phyloP scores from a whole-genome alignment of 805 yeast genomes.

The Tetrapisispora iriomotensis region DNA sequence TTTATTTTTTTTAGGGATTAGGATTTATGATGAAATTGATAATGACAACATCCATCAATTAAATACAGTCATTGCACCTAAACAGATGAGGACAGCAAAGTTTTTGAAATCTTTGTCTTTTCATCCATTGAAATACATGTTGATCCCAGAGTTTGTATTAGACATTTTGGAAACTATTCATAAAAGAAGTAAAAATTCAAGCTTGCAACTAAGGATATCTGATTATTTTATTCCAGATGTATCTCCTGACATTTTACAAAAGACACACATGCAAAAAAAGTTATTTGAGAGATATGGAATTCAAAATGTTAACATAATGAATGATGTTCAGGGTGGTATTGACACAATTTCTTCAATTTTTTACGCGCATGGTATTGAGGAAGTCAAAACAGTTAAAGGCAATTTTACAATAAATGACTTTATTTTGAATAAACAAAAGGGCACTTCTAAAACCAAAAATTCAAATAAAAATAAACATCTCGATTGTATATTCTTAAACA shows the following conservation, averaged over 20 bases:
- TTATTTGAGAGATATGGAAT: slow-evolving; percentile 23
- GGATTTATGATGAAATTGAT: slow-evolving; percentile 31
- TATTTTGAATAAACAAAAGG: background rate
- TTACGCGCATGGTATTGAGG: slow-evolving; percentile 20
- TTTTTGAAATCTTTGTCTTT: slow-evolving; percentile 64
- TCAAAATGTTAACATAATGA: slow-evolving; percentile 13
- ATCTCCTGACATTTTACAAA: slow-evolving; percentile 16
- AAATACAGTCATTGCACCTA: slow-evolving; percentile 64
- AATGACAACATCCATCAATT: slow-evolving; percentile 13
- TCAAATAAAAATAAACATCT: slow-evolving; percentile 22
- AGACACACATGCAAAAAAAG: slow-evolving; percentile 14
- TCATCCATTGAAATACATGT: slow-evolving; percentile 37
- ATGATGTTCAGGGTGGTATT: slow-evolving; percentile 22
- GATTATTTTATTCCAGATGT: slow-evolving; percentile 29
- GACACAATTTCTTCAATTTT: slow-evolving; percentile 19
- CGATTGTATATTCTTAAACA: slow-evolving; percentile 19
- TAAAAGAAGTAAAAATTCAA: slow-evolving; percentile 2
- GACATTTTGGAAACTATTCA: slow-evolving; percentile 33
- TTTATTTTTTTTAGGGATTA: slow-evolving; percentile 48
- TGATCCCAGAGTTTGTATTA: slow-evolving; percentile 46
- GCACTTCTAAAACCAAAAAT: background rate
- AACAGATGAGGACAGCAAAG: slow-evolving; percentile 76
- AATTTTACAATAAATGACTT: slow-evolving; percentile 1
- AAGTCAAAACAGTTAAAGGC: slow-evolving; percentile 9
- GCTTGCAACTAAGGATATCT: slow-evolving; percentile 8